A percentile compares a stretch with the other conserved stretches of the same genome.
Evolutionary conservation across 495 filamentous ascomycete species (phyloP).

Genomic region (Sordaria brevicollis): DNA sequence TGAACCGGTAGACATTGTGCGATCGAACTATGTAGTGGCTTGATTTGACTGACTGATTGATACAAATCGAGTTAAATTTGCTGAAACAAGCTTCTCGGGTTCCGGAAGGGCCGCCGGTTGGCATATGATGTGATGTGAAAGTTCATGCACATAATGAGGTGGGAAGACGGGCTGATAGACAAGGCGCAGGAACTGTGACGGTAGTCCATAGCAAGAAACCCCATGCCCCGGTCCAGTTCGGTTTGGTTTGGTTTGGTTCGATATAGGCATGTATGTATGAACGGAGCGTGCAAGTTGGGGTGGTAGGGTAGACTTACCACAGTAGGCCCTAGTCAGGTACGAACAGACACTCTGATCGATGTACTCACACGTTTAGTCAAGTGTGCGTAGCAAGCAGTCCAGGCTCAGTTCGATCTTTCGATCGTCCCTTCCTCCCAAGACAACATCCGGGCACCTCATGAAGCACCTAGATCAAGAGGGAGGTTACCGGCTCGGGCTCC

Average conservation of each 20-base stretch:
- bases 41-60: neutral
- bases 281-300: too few relatives aligned
- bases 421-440: too few relatives aligned
- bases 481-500: neutral
- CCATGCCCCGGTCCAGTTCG: neutral
- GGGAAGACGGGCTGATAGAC: neutral
- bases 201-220: neutral
- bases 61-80: too few relatives aligned
- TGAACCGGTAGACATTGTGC: too few relatives aligned
- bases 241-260: too few relatives aligned
- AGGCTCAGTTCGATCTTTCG: neutral
- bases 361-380: too few relatives aligned
- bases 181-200: neutral
- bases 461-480: too few relatives aligned
- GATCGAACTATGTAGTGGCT: too few relatives aligned
- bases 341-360: neutral
- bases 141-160: neutral
- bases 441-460: neutral
- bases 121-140: neutral
- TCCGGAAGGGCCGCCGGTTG: neutral
- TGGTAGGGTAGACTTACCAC: too few relatives aligned
- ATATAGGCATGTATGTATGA: neutral
- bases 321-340: neutral
- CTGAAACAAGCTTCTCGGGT: neutral
- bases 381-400: neutral